Evolutionary conservation across 2,329 filamentous ascomycete genomes (phyloP).

Genomic region (Neoascochyta sp.): DNA sequence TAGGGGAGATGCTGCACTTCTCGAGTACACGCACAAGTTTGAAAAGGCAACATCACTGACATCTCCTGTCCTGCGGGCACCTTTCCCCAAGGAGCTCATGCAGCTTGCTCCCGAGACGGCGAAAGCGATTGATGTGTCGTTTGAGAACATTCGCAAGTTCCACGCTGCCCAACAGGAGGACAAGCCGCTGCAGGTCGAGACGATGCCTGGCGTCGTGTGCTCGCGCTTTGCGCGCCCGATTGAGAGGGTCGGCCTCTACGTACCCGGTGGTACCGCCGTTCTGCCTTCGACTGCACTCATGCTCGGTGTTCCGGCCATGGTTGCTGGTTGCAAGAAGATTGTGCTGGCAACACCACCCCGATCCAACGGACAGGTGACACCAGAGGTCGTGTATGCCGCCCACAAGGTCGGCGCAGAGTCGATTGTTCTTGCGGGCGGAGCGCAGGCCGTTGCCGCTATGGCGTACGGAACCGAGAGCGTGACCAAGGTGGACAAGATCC

Average conservation of each 20-base stretch:
- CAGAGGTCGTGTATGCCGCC: constrained; percentile 94
- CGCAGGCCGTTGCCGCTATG: constrained; percentile 93
- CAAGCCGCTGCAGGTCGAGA: constrained; percentile 80
- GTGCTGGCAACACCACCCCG: constrained; percentile 89
- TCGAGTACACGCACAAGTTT: constrained; percentile 96
- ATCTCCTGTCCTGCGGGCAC: constrained; percentile 83
- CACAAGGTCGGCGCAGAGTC: constrained; percentile 95
- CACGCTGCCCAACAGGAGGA: constrained; percentile 87
- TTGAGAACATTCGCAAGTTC: constrained; percentile 91
- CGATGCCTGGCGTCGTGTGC: constrained; percentile 95
- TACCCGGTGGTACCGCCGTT: constrained; percentile 95
- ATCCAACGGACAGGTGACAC: constrained; percentile 83
- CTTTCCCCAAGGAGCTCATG: constrained; percentile 84
- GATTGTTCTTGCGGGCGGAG: constrained; percentile 92
- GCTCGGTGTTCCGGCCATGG: constrained; percentile 96
- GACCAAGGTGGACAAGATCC: constrained; percentile 96
- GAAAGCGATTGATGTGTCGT: constrained; percentile 88
- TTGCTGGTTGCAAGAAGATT: constrained; percentile 93
- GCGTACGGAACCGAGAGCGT: constrained; percentile 95
- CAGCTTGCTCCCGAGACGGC: constrained; percentile 77
- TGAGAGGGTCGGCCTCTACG: constrained; percentile 92
- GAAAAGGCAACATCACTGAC: constrained; percentile 91
- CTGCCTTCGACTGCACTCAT: constrained; percentile 94
- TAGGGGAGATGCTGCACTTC: constrained; percentile 79
- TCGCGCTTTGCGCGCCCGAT: constrained; percentile 90